Percentiles rank a stretch among this genome's conserved stretches.
Conservation (phyloP, 495 filamentous ascomycete species). For the Aspergillus mulundensis region DNA sequence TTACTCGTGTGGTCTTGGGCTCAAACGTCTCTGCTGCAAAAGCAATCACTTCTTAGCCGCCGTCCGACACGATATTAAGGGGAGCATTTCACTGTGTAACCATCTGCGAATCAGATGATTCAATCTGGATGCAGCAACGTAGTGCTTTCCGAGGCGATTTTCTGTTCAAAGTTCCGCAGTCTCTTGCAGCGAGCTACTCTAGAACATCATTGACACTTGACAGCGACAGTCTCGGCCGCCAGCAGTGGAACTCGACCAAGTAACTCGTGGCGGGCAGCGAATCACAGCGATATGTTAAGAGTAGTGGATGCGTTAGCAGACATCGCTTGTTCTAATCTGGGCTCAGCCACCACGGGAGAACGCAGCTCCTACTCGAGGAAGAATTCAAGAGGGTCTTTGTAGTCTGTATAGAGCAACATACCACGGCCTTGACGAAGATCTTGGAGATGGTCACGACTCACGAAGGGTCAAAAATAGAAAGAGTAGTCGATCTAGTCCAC, state of each 20-base stretch:
- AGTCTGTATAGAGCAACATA: too few species aligned
- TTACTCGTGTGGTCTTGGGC: slow-evolving; percentile 8
- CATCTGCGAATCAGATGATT: not conserved
- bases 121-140: not conserved
- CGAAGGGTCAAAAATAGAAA: too few species aligned
- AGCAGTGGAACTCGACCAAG: slow-evolving; percentile 1
- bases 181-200: not conserved
- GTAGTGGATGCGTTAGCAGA: not conserved
- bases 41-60: slow-evolving; percentile 1
- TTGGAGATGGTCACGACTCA: too few species aligned
- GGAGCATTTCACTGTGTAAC: not conserved
- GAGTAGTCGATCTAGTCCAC: too few species aligned
- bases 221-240: not conserved
- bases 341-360: slow-evolving; percentile 1
- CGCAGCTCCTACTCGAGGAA: not conserved
- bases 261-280: slow-evolving; percentile 2
- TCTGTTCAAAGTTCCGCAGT: not conserved
- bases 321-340: not conserved
- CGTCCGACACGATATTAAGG: not conserved
- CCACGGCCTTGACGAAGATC: too few species aligned
- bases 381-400: not conserved
- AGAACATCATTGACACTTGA: too few species aligned
- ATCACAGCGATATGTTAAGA: not conserved
- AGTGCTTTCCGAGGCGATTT: not conserved
- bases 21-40: slow-evolving; percentile 8